Base-by-base conservation (phyloP, 2,329 filamentous ascomycete species). In the Paramyrothecium roridum region DNA sequence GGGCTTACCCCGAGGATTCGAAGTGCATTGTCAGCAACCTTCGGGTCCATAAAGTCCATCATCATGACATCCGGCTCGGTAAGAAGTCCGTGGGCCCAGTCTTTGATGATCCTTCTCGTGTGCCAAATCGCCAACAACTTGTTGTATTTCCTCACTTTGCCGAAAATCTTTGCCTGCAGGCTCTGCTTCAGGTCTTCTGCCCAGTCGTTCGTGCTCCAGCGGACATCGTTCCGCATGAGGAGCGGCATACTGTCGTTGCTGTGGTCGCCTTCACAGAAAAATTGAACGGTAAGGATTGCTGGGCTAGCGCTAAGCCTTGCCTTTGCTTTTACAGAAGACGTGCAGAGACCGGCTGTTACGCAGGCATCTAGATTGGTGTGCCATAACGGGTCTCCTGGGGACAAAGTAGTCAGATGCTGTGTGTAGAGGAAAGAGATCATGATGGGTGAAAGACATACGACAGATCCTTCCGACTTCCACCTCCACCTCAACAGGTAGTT, bases 81-180 rank as follows among this genome's bases (percentile, higher is more conserved):
- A 30, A 30, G 26, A 30, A 30, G 26, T 30, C 26, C 26, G 4
- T 10, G 4, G 26, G 26, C 4, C 26, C 26, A 30, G 10, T 30
- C 51, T 2, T 21, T 51, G 1, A 69, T 45, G 46, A 71, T 52
- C 11, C 54, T 56, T 2, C 68, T 56, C 0, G 60, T 60, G 1
- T 70, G 63, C 67, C 67, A 71, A 2, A 71, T 58, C 0, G 69
- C 69, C 33, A 67, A 52, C 43, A 68, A 61, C 47, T 71, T 71
- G 49, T 71, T 71, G 48, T 65, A 62, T 33, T 61, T 64, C 50
- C 67, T 62, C 3, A 71, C 57, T 53, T 65, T 67, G 8, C 55
- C 56, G 2, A 63, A 56, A 3, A 69, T 61, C n/a, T 59, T 60
- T 8, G 48, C 51, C 30, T 59, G 60, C 30, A 71, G 62, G 17